Base-by-base conservation (phyloP, 2,329 filamentous ascomycete genomes). In the Aspergillus hortae region DNA sequence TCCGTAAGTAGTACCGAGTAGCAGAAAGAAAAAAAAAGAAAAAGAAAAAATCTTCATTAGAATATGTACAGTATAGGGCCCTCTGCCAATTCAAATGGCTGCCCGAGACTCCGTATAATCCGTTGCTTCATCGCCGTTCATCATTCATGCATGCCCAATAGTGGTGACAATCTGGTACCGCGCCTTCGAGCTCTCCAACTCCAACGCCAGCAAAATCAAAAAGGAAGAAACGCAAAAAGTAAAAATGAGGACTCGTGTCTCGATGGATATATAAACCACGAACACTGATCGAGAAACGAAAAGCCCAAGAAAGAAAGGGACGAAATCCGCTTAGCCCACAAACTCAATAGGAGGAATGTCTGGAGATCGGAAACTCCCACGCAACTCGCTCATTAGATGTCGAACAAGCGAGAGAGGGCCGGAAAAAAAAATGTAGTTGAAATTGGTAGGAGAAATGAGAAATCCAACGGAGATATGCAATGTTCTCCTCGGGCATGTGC, bases 1-100 rank as follows among this genome's bases (percentile, higher is more conserved):
- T 19, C 19, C 19, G 19, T 2, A 19, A 19, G 19, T 19, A 19
- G 19, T 19, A 19, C 3, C 19, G n/a, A 23, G 15, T 36, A n/a
- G 11, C 17, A 46, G 36, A 4, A 35, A 48, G 33, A 42, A 33
- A 27, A n/a, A n/a, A n/a, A 47, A 42, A 27, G n/a, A n/a, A n/a
- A 4, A 35, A 48, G 33, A 42, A 47, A 42, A 27, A 47, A 56
- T 44, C 43, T 46, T 45, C 25, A 58, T 63, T 61, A 55, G 41
- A 44, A 23, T 63, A 63, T 62, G 48, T 62, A 63, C 61, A 63
- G 32, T 48, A 50, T 50, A 55, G 51, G 52, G 53, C 30, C 45
- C 46, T 59, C 56, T 55, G 54, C 52, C 44, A 52, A 53, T 41
- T 53, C 19, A 48, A 41, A 40, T 43, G 49, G 60, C 63, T 63